Evolutionary conservation across 1,284 basidiomycete genomes (phyloP).

Genomic region (Pyrrhoderma noxium): DNA sequence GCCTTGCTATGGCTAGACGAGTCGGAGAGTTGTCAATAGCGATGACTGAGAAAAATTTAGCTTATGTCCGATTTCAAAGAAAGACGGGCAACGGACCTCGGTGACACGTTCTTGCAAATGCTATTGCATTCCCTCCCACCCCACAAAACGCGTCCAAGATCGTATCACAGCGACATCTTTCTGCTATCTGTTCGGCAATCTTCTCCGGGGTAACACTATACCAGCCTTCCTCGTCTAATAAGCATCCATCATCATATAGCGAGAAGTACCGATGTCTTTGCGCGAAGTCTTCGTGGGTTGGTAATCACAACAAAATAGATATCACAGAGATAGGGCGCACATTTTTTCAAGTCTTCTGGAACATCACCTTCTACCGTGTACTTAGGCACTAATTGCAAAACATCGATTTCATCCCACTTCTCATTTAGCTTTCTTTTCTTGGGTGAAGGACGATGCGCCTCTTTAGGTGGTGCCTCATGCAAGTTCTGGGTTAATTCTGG

Average conservation of each 20-base stretch:
- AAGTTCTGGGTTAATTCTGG: too few relatives aligned
- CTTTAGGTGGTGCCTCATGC: too few relatives aligned
- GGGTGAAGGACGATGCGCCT: too few relatives aligned
- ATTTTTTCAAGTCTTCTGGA: conserved; percentile 73
- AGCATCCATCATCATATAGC: conserved; percentile 68
- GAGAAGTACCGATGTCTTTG: conserved; percentile 81
- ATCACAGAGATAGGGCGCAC: too few relatives aligned
- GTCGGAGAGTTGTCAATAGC: conserved; percentile 84
- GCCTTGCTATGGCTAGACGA: conserved; percentile 79
- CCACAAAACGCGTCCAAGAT: conserved; percentile 95
- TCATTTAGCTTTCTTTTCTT: conserved; percentile 23
- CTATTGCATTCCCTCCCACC: conserved; percentile 95
- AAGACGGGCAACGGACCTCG: conserved; percentile 46
- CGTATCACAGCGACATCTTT: conserved; percentile 79
- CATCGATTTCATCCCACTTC: conserved; percentile 47
- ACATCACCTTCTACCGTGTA: conserved; percentile 55
- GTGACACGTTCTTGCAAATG: conserved; percentile 93
- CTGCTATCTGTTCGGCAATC: conserved; percentile 88
- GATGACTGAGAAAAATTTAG: conserved; percentile 56
- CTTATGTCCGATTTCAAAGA: neutral
- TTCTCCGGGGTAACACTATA: conserved; percentile 94
- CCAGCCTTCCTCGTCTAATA: conserved; percentile 89
- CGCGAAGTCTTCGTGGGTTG: conserved; percentile 57
- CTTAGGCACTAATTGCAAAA: conserved; percentile 33
- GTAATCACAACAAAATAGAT: too few relatives aligned